phyloP scores from a whole-genome alignment of 2,329 filamentous ascomycete genomes.

The Verticillium klebahnii region DNA sequence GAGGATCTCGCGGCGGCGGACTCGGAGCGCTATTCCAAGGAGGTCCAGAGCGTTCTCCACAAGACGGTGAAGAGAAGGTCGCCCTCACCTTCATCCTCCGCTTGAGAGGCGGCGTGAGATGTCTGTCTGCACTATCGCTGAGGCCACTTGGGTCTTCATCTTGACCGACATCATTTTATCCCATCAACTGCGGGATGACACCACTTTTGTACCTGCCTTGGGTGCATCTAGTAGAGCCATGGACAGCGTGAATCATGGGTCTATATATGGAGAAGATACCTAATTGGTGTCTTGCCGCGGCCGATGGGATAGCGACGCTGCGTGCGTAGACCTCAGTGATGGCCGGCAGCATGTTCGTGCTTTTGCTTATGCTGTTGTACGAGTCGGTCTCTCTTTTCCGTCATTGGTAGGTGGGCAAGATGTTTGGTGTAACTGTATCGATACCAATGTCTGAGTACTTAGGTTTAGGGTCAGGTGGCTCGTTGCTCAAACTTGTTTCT shows the following conservation, averaged over 20 bases:
- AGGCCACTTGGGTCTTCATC: neutral
- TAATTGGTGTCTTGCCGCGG: neutral
- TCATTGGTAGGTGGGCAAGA: neutral
- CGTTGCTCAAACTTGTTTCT: neutral
- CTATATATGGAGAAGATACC: too few relatives aligned
- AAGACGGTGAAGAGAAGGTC: slow-evolving; percentile 5
- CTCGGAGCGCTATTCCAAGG: slow-evolving; percentile 23
- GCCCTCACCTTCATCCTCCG: neutral
- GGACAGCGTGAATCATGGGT: too few relatives aligned
- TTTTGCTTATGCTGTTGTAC: neutral
- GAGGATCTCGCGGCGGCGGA: slow-evolving; percentile 24
- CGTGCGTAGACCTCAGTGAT: neutral
- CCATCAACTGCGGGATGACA: too few relatives aligned
- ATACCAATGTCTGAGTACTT: neutral
- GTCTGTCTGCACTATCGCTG: neutral
- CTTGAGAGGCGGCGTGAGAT: neutral
- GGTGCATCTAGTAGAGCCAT: too few relatives aligned
- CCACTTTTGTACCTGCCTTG: too few relatives aligned
- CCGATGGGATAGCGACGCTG: neutral
- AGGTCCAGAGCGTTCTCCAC: slow-evolving; percentile 16
- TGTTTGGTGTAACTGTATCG: neutral
- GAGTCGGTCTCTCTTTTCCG: neutral
- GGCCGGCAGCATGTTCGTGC: neutral
- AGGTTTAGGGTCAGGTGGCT: neutral
- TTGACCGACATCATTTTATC: neutral